These are phyloP conservation scores for Lachnellula subtilissima DNA, from an alignment of 2,329 filamentous ascomycete species.

Conservation along the genomic window DNA sequence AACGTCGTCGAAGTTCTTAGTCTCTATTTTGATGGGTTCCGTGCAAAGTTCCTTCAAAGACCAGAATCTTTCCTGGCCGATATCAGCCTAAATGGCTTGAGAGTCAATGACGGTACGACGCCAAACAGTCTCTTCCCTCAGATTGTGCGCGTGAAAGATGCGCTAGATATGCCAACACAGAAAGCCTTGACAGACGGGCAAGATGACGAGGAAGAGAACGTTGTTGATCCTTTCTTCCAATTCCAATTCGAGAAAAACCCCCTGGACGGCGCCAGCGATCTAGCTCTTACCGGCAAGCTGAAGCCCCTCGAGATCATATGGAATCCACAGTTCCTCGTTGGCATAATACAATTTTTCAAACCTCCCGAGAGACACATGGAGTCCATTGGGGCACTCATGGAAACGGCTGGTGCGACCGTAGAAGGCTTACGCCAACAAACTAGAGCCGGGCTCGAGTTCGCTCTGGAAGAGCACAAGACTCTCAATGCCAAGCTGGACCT, in stretches of 20 bases:
- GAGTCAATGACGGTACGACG: conserved; percentile 94
- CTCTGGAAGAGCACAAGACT: conserved; percentile 94
- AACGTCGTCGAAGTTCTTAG: conserved; percentile 76
- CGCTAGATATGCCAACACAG: conserved; percentile 47
- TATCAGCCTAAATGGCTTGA: conserved; percentile 83
- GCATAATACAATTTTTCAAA: conserved; percentile 91
- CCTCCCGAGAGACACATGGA: conserved; percentile 98
- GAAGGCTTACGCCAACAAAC: conserved; percentile 95
- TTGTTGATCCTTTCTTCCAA: conserved; percentile 80
- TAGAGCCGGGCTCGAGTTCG: conserved; percentile 90
- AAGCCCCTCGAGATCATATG: conserved; percentile 97
- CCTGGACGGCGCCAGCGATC: conserved; percentile 85
- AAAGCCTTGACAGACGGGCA: conserved; percentile 33
- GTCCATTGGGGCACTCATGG: conserved; percentile 92
- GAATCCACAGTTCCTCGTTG: conserved; percentile 89
- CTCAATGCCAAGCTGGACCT: conserved; percentile 94
- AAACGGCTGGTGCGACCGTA: conserved; percentile 90
- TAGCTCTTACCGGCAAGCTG: conserved; percentile 82
- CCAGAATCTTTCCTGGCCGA: conserved; percentile 88
- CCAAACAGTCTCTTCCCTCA: conserved; percentile 87
- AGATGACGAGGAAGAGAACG: conserved; percentile 35
- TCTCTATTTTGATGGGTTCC: conserved; percentile 91
- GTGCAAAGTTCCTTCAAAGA: conserved; percentile 80
- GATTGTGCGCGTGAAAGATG: conserved; percentile 93
- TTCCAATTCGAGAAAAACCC: conserved; percentile 93